Evolutionary conservation across 2,329 filamentous ascomycete species (phyloP), one percentile per base, ranked within the genome.

Genomic region (Chaetomiaceae sp.): DNA sequence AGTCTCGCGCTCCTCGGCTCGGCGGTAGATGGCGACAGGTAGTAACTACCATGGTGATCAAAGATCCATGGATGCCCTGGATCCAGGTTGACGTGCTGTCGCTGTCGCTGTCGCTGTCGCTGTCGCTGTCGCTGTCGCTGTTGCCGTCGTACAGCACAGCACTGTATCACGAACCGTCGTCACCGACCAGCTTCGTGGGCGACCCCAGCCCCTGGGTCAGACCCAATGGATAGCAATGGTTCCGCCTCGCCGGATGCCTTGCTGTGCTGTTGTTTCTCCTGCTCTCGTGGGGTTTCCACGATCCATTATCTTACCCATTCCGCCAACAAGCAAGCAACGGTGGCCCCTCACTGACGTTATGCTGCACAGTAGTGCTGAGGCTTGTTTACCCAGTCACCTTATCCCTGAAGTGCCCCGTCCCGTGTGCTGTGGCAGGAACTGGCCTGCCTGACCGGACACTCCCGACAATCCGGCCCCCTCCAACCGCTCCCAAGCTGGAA

Each of bases 321-420:
- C n/a, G n/a, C n/a, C n/a, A n/a, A n/a, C n/a, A n/a, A 23, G 41
- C 53, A n/a, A 33, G 14, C 30, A 13, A 33, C 5, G 30, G 12
- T 7, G 4, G 30, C 30, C 53, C 55, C 57, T 59, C 55, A 51
- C 52, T 58, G 51, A 53, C 55, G 54, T 48, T 56, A 53, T 58
- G 56, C 54, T 34, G n/a, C n/a, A n/a, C n/a, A n/a, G n/a, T n/a
- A 58, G 50, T 54, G 50, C 23, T 34, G 53, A 54, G 49, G 48
- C 45, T 41, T 56, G 33, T 31, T 4, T 33, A n/a, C 12, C n/a
- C n/a, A n/a, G n/a, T n/a, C n/a, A n/a, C n/a, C n/a, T n/a, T n/a
- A n/a, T 27, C 27, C 25, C 30, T 17, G 37, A 41, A 34, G 38
- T 35, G 50, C 43, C 50, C n/a, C n/a, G n/a, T n/a, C n/a, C n/a